These are phyloP conservation scores for Spergularia azorica DNA, from an alignment of 179 eudicot species.

Conservation along the genomic window DNA sequence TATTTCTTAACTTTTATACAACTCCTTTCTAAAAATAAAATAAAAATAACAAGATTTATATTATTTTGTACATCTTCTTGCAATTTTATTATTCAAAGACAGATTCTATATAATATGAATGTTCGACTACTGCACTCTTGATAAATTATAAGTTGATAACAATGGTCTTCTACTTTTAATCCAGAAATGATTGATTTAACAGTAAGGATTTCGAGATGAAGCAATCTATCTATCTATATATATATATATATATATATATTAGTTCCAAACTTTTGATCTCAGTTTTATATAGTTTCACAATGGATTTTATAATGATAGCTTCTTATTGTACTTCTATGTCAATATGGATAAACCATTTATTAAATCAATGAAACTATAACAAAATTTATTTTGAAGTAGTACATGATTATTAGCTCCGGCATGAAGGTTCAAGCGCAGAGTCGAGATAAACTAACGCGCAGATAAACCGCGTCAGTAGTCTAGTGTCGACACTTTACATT, in stretches of 20 bases:
- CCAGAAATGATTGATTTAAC: constrained; percentile 2
- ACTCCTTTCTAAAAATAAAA: too few relatives aligned
- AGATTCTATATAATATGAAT: neutral
- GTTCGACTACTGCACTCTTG: neutral
- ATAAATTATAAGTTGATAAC: neutral
- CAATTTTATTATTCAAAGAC: neutral
- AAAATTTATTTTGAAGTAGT: too few relatives aligned
- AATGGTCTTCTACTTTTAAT: constrained; percentile 1
- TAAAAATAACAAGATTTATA: neutral
- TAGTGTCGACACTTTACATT: neutral
- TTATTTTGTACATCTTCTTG: neutral
- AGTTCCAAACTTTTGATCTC: constrained; percentile 4
- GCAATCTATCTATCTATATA: neutral
- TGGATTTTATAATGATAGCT: too few relatives aligned
- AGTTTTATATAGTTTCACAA: neutral
- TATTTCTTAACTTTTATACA: too few relatives aligned
- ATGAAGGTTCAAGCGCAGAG: too few relatives aligned
- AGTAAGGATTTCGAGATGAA: neutral
- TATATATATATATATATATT: neutral
- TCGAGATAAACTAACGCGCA: constrained; percentile 12
- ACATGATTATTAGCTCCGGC: too few relatives aligned
- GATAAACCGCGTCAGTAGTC: neutral
- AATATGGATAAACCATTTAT: constrained; percentile 11
- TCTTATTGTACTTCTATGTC: neutral
- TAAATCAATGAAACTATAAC: neutral